Base-by-base conservation (phyloP, 176 grass and related monocot species). In the Musa troglodytarum region DNA sequence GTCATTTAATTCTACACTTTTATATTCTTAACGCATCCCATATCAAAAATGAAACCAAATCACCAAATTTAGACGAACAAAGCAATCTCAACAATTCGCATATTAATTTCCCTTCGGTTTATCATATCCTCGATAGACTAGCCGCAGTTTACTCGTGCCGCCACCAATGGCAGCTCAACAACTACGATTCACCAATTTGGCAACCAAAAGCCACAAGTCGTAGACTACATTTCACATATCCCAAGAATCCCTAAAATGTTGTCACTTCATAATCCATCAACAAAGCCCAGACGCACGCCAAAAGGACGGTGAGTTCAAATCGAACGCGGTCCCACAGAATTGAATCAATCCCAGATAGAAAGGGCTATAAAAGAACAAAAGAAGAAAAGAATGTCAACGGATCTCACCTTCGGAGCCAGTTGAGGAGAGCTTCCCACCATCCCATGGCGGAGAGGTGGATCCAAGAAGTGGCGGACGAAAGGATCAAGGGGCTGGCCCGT, bases 351-450 rank as follows among this genome's bases (percentile, higher is more conserved):
- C 34, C 68, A n/a, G 68, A 50, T 43, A 49, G 13, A 70, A 7
- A 8, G 25, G 9, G 12, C 13, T 22, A 34, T 34, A 2, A 3
- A 25, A 51, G 14, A 50, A 50, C 34, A 50, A 22, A 11, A 4
- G 6, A 2, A 29, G 4, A 68, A 15, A 50, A 70, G 7, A 8
- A 20, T 20, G 20, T 19, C 9, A 11, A 17, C 49, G 16, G n/a
- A 52, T 56, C 69, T 81, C 52, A 99, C 95, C 95, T 91, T 78
- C 95, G 86, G 56, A 99, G 88, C 90, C 95, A 99, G 84, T 94
- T 94, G 88, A 99, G 95, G 82, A 98, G 94, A 76, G 90, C 88
- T 76, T 99, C 95, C 88, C 88, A 99, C 79, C 93, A 82, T 9
- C 86, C 84, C 95, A 99, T 99, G 86, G 73, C 76, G 67, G 43